phyloP scores from a whole-genome alignment of 305 asterid species.

The Solanum hybrid region DNA sequence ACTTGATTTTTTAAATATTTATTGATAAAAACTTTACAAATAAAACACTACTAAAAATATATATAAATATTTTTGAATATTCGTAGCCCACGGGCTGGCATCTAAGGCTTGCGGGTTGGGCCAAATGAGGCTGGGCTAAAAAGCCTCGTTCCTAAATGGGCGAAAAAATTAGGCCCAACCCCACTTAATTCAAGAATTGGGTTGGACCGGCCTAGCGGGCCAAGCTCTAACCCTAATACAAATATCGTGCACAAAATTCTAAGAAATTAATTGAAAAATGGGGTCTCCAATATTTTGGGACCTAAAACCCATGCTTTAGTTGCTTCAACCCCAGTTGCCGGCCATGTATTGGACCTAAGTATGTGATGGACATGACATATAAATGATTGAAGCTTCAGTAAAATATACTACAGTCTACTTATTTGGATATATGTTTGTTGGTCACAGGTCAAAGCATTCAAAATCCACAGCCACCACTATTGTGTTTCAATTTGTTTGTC shows the following conservation, averaged over 20 bases:
- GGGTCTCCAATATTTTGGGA: not conserved
- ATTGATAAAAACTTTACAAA: no score
- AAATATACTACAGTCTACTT: not conserved
- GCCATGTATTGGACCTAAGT: not conserved
- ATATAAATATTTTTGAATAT: no score
- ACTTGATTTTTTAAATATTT: no score
- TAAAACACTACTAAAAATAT: no score
- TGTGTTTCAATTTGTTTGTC: not conserved
- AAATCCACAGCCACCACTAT: not conserved
- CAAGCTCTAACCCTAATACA: not conserved
- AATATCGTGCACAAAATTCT: not conserved
- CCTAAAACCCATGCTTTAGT: not conserved
- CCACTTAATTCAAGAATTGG: no score
- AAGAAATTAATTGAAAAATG: not conserved
- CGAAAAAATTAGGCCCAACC: no score
- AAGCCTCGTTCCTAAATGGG: no score
- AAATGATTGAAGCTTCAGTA: not conserved
- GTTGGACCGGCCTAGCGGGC: no score
- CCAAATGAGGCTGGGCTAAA: no score
- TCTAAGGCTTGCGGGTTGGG: no score
- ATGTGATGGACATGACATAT: not conserved
- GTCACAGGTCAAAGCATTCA: not conserved
- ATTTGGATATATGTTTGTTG: not conserved
- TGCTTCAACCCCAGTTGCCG: not conserved
- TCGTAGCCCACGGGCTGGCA: no score